Evolutionary conservation across 2,329 filamentous ascomycete genomes (phyloP), one percentile per base, ranked within the genome.

Genomic region (Chrysosporium keratinophilum): DNA sequence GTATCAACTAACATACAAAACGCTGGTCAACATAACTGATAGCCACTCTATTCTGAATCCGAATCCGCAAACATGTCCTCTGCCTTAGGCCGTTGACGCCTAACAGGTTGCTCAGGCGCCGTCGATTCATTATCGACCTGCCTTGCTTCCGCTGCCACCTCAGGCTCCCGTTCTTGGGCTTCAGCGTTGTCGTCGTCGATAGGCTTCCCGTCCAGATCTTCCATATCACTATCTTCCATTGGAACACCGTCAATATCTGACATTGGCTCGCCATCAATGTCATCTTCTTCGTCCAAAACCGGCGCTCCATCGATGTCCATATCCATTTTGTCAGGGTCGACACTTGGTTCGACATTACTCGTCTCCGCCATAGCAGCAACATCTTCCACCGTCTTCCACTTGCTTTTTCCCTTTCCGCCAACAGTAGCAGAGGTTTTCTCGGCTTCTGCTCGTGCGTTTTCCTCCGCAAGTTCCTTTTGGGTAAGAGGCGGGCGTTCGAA

Each of bases 1-100:
- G 35, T 37, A 37, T 37, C 35, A 37, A 10, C 35, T 37, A 12
- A 37, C 10, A 11, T 20, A 37, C n/a, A n/a, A 42, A 15, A 46
- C 43, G 6, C 10, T 15, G 14, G 5, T 14, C 3, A 19, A 14
- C 41, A 44, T 44, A 3, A 46, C 3, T 11, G 15, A 42, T 37
- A 5, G 3, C 20, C 17, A n/a, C n/a, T n/a, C 23, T 54, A 72
- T 49, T 78, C 74, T 1, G 74, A 78, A 60, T 86, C 86, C 3
- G 84, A 86, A 66, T 86, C 85, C 10, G 85, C 87, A 78, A 93
- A 94, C 87, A 93, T 90, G 65, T 93, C 87, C 60, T 86, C 85
- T 3, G 87, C 87, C 60, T 82, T 82, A 68, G 87, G 84, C 57
- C 85, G 78, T 64, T 79, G 84, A 61, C 79, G 69, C 74, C 59